Percentiles rank a stretch among this genome's conserved stretches.
These are phyloP conservation scores for Monosporascus sp. DNA, from an alignment of 2,329 filamentous ascomycete species.

Conservation along the genomic window DNA sequence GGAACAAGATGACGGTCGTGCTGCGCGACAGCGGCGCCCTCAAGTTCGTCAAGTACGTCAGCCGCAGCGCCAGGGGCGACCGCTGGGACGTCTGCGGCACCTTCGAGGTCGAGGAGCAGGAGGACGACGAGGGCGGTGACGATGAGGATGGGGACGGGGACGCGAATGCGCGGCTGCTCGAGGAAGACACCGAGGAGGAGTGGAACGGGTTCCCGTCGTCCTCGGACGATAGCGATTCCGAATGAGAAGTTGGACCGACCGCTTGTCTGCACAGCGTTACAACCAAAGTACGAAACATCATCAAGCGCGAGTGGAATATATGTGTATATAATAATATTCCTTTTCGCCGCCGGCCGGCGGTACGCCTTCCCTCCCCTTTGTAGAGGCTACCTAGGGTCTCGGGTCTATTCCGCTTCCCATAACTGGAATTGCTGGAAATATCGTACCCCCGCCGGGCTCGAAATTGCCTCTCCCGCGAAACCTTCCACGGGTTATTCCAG, in stretches of 20 bases:
- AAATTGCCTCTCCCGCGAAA: too few relatives aligned
- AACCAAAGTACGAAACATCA: too few relatives aligned
- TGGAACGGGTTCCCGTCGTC: constrained; percentile 51
- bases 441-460: too few relatives aligned
- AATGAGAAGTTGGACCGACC: constrained; percentile 4
- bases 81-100: constrained; percentile 85
- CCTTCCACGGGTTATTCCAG: too few relatives aligned
- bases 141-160: constrained; percentile 31
- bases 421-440: too few relatives aligned
- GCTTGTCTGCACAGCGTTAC: not conserved
- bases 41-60: constrained; percentile 96
- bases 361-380: too few relatives aligned
- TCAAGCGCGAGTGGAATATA: too few relatives aligned
- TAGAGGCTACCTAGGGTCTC: too few relatives aligned
- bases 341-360: too few relatives aligned
- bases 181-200: constrained; percentile 48
- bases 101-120: constrained; percentile 63
- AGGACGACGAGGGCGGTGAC: constrained; percentile 34
- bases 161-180: constrained; percentile 22
- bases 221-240: constrained; percentile 20
- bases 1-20: constrained; percentile 91
- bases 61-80: constrained; percentile 74
- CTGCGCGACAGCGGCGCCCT: constrained; percentile 80
- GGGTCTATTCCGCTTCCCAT: too few relatives aligned
- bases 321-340: too few relatives aligned